phyloP scores from a whole-genome alignment of 768 basidiomycete species.

The Psilocybe subaeruginosa region DNA sequence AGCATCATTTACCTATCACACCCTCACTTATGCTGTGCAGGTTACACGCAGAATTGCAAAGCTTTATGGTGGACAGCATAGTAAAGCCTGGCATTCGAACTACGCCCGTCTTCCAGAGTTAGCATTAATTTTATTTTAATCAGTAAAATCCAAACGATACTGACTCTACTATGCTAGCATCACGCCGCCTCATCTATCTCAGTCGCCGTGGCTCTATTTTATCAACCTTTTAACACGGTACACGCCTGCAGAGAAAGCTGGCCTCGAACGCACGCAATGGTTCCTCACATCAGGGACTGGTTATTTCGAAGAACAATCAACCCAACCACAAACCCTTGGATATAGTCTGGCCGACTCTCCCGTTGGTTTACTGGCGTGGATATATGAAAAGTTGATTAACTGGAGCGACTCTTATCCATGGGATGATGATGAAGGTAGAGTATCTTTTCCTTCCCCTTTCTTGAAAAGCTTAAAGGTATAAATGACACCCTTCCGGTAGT shows the following conservation, averaged over 20 bases:
- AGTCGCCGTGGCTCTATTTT: constrained; percentile 12
- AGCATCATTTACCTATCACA: no score
- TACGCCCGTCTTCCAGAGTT: constrained; percentile 7
- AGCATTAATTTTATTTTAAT: no score
- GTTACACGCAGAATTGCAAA: constrained; percentile 29
- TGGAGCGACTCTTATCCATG: constrained; percentile 59
- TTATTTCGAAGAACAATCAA: constrained; percentile 43
- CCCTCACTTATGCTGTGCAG: constrained; percentile 15
- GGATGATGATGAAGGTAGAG: constrained; percentile 55
- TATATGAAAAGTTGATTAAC: constrained; percentile 51
- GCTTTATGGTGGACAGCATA: constrained; percentile 34
- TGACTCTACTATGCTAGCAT: no score
- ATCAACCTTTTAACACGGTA: constrained; percentile 28
- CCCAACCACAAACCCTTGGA: constrained; percentile 55
- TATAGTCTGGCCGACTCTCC: constrained; percentile 63
- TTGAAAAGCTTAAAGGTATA: not conserved
- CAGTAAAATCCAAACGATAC: no score
- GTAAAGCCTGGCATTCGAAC: constrained; percentile 58
- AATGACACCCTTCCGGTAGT: constrained; percentile 36
- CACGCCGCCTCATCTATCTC: no score
- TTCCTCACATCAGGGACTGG: constrained; percentile 35
- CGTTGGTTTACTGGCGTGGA: constrained; percentile 54
- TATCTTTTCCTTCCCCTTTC: not conserved
- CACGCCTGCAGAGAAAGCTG: constrained; percentile 36
- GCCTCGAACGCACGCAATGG: constrained; percentile 30